Conservation (phyloP, 345 rosid species). For the Odontarrhena argentea region DNA sequence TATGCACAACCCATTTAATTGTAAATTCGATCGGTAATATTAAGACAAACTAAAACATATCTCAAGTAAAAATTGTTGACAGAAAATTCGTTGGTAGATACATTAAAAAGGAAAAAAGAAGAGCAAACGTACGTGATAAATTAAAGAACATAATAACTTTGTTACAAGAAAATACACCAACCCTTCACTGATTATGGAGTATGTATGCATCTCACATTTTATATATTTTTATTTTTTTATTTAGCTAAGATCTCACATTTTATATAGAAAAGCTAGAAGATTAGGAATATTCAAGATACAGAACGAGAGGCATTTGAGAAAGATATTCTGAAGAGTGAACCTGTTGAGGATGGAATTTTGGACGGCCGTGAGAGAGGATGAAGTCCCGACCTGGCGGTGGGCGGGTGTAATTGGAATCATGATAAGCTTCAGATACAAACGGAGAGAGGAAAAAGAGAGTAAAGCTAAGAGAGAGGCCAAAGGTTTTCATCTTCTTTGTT, state of each 20-base stretch:
- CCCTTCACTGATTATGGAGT: neutral
- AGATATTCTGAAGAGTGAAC: slow-evolving; percentile 33
- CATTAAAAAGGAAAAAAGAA: neutral
- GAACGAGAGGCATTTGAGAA: neutral
- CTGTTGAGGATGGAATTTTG: slow-evolving; percentile 77
- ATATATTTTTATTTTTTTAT: no score
- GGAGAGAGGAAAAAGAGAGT: slow-evolving; percentile 22
- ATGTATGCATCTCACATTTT: neutral
- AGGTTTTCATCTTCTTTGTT: slow-evolving; percentile 17
- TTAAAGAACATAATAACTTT: neutral
- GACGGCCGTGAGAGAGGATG: slow-evolving; percentile 48
- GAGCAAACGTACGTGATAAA: neutral
- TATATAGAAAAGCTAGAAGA: neutral
- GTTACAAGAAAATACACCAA: neutral
- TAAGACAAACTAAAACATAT: no score
- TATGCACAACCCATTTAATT: neutral
- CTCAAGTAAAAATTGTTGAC: no score
- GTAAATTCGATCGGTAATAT: no score
- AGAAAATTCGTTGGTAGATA: no score
- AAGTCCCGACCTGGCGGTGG: slow-evolving; percentile 50
- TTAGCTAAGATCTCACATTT: neutral
- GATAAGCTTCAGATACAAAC: slow-evolving; percentile 27
- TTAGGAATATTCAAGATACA: neutral
- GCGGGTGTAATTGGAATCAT: slow-evolving; percentile 44
- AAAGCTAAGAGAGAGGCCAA: slow-evolving; percentile 19